Evolutionary conservation across 2,329 filamentous ascomycete species (phyloP).

Genomic region (Pseudocercospora fijiensis): DNA sequence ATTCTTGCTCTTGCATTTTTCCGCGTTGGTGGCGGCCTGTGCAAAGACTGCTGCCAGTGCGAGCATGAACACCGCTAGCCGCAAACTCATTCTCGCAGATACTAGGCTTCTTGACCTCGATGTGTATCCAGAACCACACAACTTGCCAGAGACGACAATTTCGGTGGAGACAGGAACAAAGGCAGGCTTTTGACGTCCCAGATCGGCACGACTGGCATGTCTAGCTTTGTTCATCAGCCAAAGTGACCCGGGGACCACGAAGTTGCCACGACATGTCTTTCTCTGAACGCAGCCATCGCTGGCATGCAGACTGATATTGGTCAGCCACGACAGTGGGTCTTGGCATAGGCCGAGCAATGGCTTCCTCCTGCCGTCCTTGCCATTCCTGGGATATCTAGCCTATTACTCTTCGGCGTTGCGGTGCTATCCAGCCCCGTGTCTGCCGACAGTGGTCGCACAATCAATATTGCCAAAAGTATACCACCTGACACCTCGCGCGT

Average conservation of each 20-base stretch:
- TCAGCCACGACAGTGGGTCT: neutral
- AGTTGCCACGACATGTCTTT: neutral
- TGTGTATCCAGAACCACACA: neutral
- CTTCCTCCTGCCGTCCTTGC: neutral
- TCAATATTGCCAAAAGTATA: neutral
- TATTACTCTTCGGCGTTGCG: neutral
- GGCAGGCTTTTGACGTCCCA: neutral
- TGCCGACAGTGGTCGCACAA: neutral
- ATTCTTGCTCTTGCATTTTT: slow-evolving; percentile 11
- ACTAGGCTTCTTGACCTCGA: neutral
- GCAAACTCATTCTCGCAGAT: neutral
- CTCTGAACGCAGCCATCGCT: neutral
- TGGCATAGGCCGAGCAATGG: neutral
- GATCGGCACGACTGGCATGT: neutral
- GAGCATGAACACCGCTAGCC: neutral
- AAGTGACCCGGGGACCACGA: neutral
- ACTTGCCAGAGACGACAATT: neutral
- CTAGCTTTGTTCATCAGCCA: neutral
- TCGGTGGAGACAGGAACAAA: neutral
- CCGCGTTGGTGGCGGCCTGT: neutral
- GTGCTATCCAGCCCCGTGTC: neutral
- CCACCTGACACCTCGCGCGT: neutral
- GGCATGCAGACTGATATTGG: neutral
- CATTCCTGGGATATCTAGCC: neutral
- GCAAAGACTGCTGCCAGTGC: neutral